Evolutionary conservation across 192 early-diverging fungal species (phyloP).

Genomic region (Gaertneriomyces semiglobifer): DNA sequence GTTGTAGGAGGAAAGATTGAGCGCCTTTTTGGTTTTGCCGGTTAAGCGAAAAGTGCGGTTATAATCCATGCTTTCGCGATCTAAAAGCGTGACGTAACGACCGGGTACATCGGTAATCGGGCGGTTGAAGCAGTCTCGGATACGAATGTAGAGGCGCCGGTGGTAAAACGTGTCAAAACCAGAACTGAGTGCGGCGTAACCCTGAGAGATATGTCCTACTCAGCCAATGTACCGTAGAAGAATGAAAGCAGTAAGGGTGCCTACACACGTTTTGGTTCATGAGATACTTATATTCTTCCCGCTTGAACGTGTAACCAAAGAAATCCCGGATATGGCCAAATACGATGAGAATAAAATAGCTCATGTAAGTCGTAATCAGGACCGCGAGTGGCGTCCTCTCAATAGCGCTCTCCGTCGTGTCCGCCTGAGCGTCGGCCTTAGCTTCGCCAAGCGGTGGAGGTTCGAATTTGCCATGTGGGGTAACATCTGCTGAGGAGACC

Average conservation of each 20-base stretch:
- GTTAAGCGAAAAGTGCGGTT: conserved; percentile 82
- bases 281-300: conserved; percentile 69
- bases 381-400: conserved; percentile 77
- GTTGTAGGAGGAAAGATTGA: conserved; percentile 97
- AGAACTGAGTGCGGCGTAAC: conserved; percentile 88
- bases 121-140: conserved; percentile 90
- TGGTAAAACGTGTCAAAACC: conserved; percentile 98
- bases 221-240: too few relatives aligned
- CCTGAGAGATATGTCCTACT: conserved; percentile 23
- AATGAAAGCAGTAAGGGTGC: too few relatives aligned
- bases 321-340: conserved; percentile 93
- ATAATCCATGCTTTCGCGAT: conserved; percentile 79
- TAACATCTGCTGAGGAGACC: conserved; percentile 35
- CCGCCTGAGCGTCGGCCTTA: background rate
- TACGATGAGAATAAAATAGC: conserved; percentile 90
- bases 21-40: conserved; percentile 69
- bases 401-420: conserved; percentile 29
- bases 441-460: background rate
- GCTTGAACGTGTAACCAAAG: conserved; percentile 75
- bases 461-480: conserved; percentile 7
- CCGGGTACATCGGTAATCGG: conserved; percentile 93
- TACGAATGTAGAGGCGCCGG: conserved; percentile 80
- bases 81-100: conserved; percentile 76
- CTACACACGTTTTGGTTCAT: conserved; percentile 29
- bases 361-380: conserved; percentile 91